phyloP scores from a whole-genome alignment of 345 rosid species.

The Populus ilicifolia region DNA sequence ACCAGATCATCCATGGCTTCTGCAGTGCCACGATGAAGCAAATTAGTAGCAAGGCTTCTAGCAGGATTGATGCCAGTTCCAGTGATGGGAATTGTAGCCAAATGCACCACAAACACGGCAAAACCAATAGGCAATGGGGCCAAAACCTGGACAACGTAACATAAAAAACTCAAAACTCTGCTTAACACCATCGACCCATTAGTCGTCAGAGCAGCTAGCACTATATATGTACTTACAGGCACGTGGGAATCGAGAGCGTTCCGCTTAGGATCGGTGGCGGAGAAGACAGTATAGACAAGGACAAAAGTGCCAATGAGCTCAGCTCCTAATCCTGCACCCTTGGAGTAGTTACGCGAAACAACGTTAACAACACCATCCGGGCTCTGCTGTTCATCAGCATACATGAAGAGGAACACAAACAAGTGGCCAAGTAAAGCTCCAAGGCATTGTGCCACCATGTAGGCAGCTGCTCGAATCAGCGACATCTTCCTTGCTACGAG shows the following conservation, averaged over 20 bases:
- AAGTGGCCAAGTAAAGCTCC: slow-evolving; percentile 79
- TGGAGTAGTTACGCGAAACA: slow-evolving; percentile 50
- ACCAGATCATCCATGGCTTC: slow-evolving; percentile 61
- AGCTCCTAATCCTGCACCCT: slow-evolving; percentile 64
- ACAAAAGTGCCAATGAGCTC: slow-evolving; percentile 67
- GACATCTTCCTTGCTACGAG: slow-evolving; percentile 70
- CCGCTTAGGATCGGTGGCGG: slow-evolving; percentile 87
- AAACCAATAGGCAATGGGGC: slow-evolving; percentile 80
- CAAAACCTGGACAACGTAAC: slow-evolving; percentile 35
- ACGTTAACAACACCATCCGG: slow-evolving; percentile 65
- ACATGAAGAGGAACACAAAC: slow-evolving; percentile 66
- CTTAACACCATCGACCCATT: background rate
- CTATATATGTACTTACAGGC: slow-evolving; percentile 42
- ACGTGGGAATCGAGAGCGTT: slow-evolving; percentile 81
- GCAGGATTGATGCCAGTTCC: slow-evolving; percentile 77
- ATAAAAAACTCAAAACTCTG: background rate
- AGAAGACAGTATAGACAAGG: slow-evolving; percentile 53
- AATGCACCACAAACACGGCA: slow-evolving; percentile 65
- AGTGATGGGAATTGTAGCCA: slow-evolving; percentile 65
- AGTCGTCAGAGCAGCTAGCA: no score
- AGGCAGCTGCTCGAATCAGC: slow-evolving; percentile 53
- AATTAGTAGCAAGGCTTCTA: slow-evolving; percentile 60
- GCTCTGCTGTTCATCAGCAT: slow-evolving; percentile 38
- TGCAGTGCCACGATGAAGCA: slow-evolving; percentile 40
- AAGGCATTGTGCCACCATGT: slow-evolving; percentile 76